Evolutionary conservation across 2,329 filamentous ascomycete species (phyloP).

Genomic region (Colletotrichum phormii): DNA sequence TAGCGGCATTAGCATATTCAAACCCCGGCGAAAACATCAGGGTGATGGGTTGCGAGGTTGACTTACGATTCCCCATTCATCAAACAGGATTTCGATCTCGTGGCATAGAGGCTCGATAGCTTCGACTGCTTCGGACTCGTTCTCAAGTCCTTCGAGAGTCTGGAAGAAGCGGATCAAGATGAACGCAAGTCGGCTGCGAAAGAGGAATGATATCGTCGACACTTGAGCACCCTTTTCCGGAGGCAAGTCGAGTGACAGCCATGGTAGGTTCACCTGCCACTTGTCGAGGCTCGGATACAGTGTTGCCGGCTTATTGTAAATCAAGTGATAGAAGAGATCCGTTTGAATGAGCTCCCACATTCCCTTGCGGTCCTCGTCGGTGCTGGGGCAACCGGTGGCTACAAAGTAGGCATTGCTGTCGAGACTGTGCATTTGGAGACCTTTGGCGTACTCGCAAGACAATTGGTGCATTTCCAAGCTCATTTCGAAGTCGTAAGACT

Average conservation of each 20-base stretch:
- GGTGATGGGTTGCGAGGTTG: neutral
- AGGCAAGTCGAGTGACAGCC: slow-evolving; percentile 42
- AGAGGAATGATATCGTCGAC: slow-evolving; percentile 44
- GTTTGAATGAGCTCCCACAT: slow-evolving; percentile 49
- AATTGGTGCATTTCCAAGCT: slow-evolving; percentile 45
- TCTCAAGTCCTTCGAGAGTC: neutral
- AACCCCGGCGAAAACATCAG: too few species aligned
- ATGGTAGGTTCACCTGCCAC: slow-evolving; percentile 48
- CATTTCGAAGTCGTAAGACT: slow-evolving; percentile 47
- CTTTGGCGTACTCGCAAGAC: slow-evolving; percentile 46
- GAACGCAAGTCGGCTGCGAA: slow-evolving; percentile 44
- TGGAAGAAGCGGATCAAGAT: slow-evolving; percentile 46
- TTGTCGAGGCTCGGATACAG: slow-evolving; percentile 41
- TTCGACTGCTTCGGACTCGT: slow-evolving; percentile 8
- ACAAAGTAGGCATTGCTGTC: slow-evolving; percentile 40
- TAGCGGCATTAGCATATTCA: neutral
- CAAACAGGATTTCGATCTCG: slow-evolving; percentile 43
- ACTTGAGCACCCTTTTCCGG: slow-evolving; percentile 38
- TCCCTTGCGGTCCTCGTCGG: slow-evolving; percentile 42
- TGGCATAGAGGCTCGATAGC: slow-evolving; percentile 39
- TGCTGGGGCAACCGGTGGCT: neutral
- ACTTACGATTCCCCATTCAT: slow-evolving; percentile 45
- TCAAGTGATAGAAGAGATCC: slow-evolving; percentile 46
- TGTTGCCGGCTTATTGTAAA: slow-evolving; percentile 45
- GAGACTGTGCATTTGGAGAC: slow-evolving; percentile 45